Evolutionary conservation across 2,329 filamentous ascomycete genomes (phyloP).

Genomic region (Colletotrichum sp.): DNA sequence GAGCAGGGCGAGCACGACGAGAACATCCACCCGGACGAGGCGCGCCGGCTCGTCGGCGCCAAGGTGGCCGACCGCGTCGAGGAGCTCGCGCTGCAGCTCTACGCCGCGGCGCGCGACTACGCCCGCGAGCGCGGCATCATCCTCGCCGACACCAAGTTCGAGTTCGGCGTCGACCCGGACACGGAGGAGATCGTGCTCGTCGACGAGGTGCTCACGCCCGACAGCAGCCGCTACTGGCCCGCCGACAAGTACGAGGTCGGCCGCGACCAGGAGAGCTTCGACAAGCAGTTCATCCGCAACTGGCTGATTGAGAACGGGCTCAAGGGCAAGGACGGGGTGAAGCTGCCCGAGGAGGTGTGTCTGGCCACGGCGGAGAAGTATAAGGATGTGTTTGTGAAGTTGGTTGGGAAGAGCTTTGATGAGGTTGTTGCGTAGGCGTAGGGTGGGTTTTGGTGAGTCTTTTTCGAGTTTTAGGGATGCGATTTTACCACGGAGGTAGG

Average conservation of each 20-base stretch:
- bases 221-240: slow-evolving; percentile 87
- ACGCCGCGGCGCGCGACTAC: slow-evolving; percentile 65
- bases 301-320: slow-evolving; percentile 77
- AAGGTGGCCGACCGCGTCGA: slow-evolving; percentile 69
- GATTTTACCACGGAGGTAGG: too few relatives aligned
- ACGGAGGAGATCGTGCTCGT: slow-evolving; percentile 74
- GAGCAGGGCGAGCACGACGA: slow-evolving; percentile 79
- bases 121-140: slow-evolving; percentile 72
- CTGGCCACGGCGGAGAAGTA: slow-evolving; percentile 74
- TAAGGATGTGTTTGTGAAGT: slow-evolving; percentile 67
- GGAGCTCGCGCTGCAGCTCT: slow-evolving; percentile 66
- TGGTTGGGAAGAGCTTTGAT: slow-evolving; percentile 59
- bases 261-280: slow-evolving; percentile 79
- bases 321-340: slow-evolving; percentile 75
- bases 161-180: slow-evolving; percentile 70
- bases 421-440: slow-evolving; percentile 16
- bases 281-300: slow-evolving; percentile 85
- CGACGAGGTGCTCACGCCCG: slow-evolving; percentile 84
- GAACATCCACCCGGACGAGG: slow-evolving; percentile 78
- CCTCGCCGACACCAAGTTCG: slow-evolving; percentile 67
- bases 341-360: slow-evolving; percentile 74
- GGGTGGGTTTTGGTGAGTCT: not conserved
- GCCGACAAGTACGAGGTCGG: slow-evolving; percentile 74
- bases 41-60: slow-evolving; percentile 66
- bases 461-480: too few relatives aligned